phyloP scores from a whole-genome alignment of 208 protist genomes.

The Trypanosoma platydactyli region DNA sequence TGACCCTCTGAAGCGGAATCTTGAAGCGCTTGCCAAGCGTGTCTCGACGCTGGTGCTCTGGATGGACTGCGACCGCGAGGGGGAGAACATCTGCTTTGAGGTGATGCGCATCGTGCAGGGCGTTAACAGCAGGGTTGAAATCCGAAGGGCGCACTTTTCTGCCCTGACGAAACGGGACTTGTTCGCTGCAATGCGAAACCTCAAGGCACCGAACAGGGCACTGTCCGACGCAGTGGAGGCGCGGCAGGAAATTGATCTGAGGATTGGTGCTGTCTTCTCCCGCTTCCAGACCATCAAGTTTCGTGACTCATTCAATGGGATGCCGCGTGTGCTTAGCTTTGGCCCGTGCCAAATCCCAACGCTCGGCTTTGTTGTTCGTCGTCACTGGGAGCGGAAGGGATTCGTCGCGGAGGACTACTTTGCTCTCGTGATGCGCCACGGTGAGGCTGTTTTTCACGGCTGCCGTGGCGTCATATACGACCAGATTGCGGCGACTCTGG shows the following conservation, averaged over 20 bases:
- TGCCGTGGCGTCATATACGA: slow-evolving; percentile 74
- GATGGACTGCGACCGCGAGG: slow-evolving; percentile 97
- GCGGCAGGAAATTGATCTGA: slow-evolving; percentile 95
- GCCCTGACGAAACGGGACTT: slow-evolving; percentile 88
- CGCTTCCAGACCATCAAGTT: slow-evolving; percentile 91
- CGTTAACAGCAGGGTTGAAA: slow-evolving; percentile 45
- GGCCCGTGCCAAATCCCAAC: slow-evolving; percentile 97
- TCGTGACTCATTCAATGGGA: slow-evolving; percentile 64
- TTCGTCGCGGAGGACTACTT: slow-evolving; percentile 88
- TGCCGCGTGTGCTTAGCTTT: slow-evolving; percentile 85
- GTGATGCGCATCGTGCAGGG: slow-evolving; percentile 78
- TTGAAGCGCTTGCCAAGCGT: slow-evolving; percentile 61
- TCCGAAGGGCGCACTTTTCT: slow-evolving; percentile 92
- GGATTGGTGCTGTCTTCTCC: slow-evolving; percentile 95
- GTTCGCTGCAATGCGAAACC: slow-evolving; percentile 70
- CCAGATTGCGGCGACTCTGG: slow-evolving; percentile 64
- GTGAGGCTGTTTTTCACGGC: slow-evolving; percentile 56
- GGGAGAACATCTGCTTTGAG: slow-evolving; percentile 98
- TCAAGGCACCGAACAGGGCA: slow-evolving; percentile 83
- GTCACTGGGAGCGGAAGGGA: slow-evolving; percentile 81
- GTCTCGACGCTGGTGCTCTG: slow-evolving; percentile 90
- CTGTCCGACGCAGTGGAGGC: slow-evolving; percentile 94
- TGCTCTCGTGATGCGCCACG: slow-evolving; percentile 55
- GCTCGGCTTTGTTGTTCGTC: slow-evolving; percentile 91
- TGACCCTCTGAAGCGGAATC: slow-evolving; percentile 74